Evolutionary conservation across 2,329 filamentous ascomycete species (phyloP), one percentile per base, ranked within the genome.

Genomic region (Ceratocystis colombiana): DNA sequence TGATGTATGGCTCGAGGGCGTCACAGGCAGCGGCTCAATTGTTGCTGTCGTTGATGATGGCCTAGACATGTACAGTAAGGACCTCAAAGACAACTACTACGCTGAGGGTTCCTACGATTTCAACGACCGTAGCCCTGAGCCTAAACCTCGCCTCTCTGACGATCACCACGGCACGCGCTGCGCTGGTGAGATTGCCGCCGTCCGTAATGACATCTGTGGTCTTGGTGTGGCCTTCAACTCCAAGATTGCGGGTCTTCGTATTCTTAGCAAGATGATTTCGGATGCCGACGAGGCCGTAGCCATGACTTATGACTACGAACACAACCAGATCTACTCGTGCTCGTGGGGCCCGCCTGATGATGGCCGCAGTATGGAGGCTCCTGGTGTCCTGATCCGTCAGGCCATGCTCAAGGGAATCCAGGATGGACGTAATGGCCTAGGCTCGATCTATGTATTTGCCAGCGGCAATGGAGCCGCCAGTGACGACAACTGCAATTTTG

Each of bases 401-500:
- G 93, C 94, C 33, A 96, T 99, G 86, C 80, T 96, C 63, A 94
- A 94, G 71, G 93, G 90, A 44, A 82, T 96, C 10, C 92, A 97
- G 73, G 86, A 95, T 68, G 94, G 94, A 53, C 88, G 94, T 64
- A 81, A 79, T 62, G 90, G 91, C 2, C 84, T 87, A 64, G 94
- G 94, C 7, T 96, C 90, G 33, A 89, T 99, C 70, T 99, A 91
- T 72, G 94, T 99, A 65, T 99, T 99, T 75, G 94, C 94, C 55
- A 92, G 93, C 70, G 94, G 94, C 68, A 99, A 99, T 73, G 94
- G 94, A 67, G 95, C 93, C 8, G 79, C 81, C 2, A 84, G 80
- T 70, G 92, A 89, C 61, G 94, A 99, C 75, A 97, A 99, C 76
- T 99, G 94, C 82, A 99, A 99, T 75, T 99, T 99, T 74, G 94